phyloP scores from a whole-genome alignment of 805 yeast species.

The Candida hungchunana region DNA sequence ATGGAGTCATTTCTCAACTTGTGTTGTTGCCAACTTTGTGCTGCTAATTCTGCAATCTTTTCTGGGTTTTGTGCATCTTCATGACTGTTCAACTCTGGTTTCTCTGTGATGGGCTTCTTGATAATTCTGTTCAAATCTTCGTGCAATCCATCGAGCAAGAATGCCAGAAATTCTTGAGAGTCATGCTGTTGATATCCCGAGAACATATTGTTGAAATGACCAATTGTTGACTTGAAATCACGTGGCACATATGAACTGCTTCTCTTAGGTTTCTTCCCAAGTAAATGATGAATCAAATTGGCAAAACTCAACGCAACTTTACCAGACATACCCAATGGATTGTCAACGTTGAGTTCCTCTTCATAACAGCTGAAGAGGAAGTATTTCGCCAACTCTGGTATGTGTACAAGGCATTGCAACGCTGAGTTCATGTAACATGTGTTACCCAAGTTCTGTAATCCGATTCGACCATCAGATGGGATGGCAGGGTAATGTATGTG shows the following conservation, averaged over 20 bases:
- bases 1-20: constrained; percentile 78
- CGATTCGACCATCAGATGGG: constrained; percentile 47
- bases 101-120: constrained; percentile 82
- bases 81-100: constrained; percentile 73
- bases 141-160: constrained; percentile 82
- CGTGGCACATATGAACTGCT: constrained; percentile 43
- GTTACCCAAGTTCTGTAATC: constrained; percentile 77
- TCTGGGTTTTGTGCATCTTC: constrained; percentile 44
- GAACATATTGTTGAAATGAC: constrained; percentile 73
- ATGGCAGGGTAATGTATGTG: constrained; percentile 28
- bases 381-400: constrained; percentile 77
- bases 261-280: constrained; percentile 28
- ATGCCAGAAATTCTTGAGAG: constrained; percentile 88
- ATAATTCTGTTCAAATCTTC: constrained; percentile 85
- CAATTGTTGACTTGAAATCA: constrained; percentile 74
- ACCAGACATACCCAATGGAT: constrained; percentile 86
- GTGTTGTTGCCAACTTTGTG: constrained; percentile 77
- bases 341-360: constrained; percentile 64
- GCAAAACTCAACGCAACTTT: constrained; percentile 77
- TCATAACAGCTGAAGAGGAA: constrained; percentile 59
- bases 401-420: constrained; percentile 79
- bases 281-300: constrained; percentile 55
- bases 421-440: constrained; percentile 96
- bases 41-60: constrained; percentile 61
- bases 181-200: constrained; percentile 86